A percentile compares a stretch with the other conserved stretches of the same genome.
These are phyloP conservation scores for Turritis glabra DNA, from an alignment of 345 rosid species.

Conservation along the genomic window DNA sequence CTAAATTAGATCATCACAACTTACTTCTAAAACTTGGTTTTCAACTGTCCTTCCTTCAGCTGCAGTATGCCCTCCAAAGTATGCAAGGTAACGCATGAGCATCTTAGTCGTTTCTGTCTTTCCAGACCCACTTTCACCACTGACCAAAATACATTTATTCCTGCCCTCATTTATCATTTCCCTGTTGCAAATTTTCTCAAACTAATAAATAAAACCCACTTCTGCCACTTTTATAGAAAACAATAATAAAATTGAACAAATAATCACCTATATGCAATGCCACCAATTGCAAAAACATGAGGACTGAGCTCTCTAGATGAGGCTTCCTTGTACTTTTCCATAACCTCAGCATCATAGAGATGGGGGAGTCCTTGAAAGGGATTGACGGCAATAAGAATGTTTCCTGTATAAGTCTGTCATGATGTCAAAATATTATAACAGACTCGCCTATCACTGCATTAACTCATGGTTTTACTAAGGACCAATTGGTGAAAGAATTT, in stretches of 20 bases:
- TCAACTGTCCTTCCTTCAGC: slow-evolving; percentile 74
- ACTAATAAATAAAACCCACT: slow-evolving; percentile 15
- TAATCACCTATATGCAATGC: slow-evolving; percentile 70
- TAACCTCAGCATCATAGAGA: slow-evolving; percentile 52
- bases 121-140: slow-evolving; percentile 98
- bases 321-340: slow-evolving; percentile 72
- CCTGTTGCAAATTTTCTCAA: slow-evolving; percentile 47
- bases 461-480: slow-evolving; percentile 31
- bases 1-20: slow-evolving; percentile 31
- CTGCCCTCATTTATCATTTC: slow-evolving; percentile 75
- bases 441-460: slow-evolving; percentile 34
- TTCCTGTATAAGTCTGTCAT: slow-evolving; percentile 84
- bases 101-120: slow-evolving; percentile 95
- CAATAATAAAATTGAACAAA: neutral
- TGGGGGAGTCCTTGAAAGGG: slow-evolving; percentile 77
- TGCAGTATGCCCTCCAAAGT: slow-evolving; percentile 66
- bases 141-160: slow-evolving; percentile 82
- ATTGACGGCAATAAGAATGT: slow-evolving; percentile 89
- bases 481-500: slow-evolving; percentile 25
- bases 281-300: slow-evolving; percentile 87
- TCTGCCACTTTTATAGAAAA: slow-evolving; percentile 17
- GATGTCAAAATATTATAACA: slow-evolving; percentile 50
- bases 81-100: slow-evolving; percentile 94
- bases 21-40: slow-evolving; percentile 82
- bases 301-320: slow-evolving; percentile 60